Conservation (phyloP, 768 basidiomycete species). For the Ramaria sp. region DNA sequence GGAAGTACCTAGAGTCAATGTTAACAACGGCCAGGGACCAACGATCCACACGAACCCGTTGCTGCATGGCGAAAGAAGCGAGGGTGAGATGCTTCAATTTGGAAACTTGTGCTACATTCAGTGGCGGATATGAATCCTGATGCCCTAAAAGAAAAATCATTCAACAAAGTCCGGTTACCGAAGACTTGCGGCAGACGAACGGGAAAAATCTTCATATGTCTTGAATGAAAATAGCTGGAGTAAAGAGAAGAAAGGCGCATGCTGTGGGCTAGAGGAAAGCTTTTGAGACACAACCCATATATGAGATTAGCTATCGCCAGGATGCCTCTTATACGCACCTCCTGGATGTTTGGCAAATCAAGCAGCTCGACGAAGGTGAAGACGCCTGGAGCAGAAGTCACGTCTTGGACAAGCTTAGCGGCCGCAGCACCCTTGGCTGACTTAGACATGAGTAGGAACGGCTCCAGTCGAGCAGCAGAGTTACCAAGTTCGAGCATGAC, state of each 20-base stretch:
- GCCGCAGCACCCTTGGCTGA: conserved; percentile 88
- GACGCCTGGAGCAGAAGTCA: conserved; percentile 79
- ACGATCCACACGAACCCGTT: conserved; percentile 46
- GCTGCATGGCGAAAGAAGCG: conserved; percentile 68
- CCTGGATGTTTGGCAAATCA: conserved; percentile 71
- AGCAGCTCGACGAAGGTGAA: conserved; percentile 89
- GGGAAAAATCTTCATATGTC: conserved; percentile 73
- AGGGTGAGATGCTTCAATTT: conserved; percentile 94
- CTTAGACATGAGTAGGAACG: conserved; percentile 85
- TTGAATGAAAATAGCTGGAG: conserved; percentile 86
- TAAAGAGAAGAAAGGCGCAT: conserved; percentile 49
- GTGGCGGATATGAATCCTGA: conserved; percentile 51
- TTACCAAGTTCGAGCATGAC: conserved; percentile 19
- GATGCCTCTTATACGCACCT: conserved; percentile 39
- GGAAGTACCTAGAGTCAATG: conserved; percentile 54
- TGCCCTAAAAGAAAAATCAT: conserved; percentile 35
- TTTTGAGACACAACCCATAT: background rate
- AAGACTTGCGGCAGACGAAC: conserved; percentile 29
- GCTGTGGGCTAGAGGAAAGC: conserved; percentile 38
- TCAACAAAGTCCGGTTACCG: background rate
- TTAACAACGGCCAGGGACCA: background rate
- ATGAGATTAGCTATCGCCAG: background rate
- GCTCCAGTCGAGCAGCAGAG: conserved; percentile 67
- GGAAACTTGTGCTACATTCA: conserved; percentile 62
- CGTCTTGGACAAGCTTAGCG: conserved; percentile 80